Percentiles rank a stretch among this genome's conserved stretches.
Evolutionary conservation across 805 yeast genomes (phyloP).

Genomic region (Wickerhamomyces ciferrii): DNA sequence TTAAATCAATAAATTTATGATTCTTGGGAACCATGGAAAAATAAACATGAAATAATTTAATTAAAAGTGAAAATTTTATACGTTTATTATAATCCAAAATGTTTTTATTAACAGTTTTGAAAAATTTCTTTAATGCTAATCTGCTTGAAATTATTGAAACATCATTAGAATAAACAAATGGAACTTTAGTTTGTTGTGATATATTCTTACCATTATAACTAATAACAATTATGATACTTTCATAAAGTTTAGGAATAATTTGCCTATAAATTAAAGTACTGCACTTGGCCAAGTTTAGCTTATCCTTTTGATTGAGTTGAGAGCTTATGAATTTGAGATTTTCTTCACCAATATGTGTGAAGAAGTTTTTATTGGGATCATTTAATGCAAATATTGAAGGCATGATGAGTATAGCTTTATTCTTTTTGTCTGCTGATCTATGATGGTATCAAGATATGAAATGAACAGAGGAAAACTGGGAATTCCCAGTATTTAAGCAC

Average conservation of each 20-base stretch:
- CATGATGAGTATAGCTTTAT: background rate
- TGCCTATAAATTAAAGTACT: background rate
- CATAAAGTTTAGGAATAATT: background rate
- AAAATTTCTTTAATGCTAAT: conserved; percentile 1
- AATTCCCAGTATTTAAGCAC: no score
- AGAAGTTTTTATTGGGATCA: background rate
- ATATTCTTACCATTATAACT: background rate
- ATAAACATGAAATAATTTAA: background rate
- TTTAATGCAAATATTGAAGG: background rate
- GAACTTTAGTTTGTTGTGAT: background rate
- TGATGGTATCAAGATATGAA: no score
- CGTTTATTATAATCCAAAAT: background rate
- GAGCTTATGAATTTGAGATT: background rate
- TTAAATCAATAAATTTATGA: background rate
- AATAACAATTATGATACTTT: background rate
- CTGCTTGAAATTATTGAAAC: background rate
- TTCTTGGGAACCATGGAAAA: background rate
- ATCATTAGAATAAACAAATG: background rate
- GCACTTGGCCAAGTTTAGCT: background rate
- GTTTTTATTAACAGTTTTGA: background rate
- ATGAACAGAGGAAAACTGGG: no score
- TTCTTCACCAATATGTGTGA: background rate
- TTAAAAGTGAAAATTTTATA: background rate
- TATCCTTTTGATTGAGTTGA: background rate
- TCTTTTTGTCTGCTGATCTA: no score